Base-by-base conservation (phyloP, 2,329 filamentous ascomycete genomes). In the Fusarium algeriense region DNA sequence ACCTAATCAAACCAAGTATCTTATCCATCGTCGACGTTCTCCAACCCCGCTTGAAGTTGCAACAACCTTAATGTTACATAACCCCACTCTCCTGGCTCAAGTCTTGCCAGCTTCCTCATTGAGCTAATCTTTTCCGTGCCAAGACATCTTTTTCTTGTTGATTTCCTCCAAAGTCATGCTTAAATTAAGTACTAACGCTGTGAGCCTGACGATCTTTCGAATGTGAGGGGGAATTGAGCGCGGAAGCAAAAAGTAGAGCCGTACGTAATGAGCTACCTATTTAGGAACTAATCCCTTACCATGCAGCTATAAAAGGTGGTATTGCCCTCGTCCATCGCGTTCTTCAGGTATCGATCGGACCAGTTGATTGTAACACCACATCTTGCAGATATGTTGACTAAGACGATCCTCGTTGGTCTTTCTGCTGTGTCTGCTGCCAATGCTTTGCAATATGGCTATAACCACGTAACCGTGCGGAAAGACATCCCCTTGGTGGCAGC, bases 371-470 rank as follows among this genome's bases (percentile, higher is more conserved):
- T 23, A 23, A 23, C 14, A 26, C 13, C 14, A 12, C 8, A 12
- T 30, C 5, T 15, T 11, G 4, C 28, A 28, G 26, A 0, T 23
- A 73, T 72, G 70, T 30, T 72, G 5, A 35, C 17, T 8, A 48
- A 35, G 6, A 11, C 45, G 8, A 9, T 15, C 7, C 44, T 72
- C 3, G 0, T 72, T 1, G 40, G 70, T 26, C 30, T 73, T 3
- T 44, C 59, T 19, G 58, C 48, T 9, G 37, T 34, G 3, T 73
- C 70, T 13, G 46, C 34, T 5, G 70, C 49, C 2, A 64, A 59
- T 34, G 70, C 70, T 4, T 7, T 56, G 4, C 58, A 71, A 17
- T 73, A 73, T 32, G 70, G 70, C n/a, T 59, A 73, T 32, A 73
- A 73, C 6, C 55, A 73, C 5, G 70, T 64, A 13, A 7, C 23